Evolutionary conservation across 2,329 filamentous ascomycete species (phyloP).

Genomic region (Rhexocercosporidium sp.): DNA sequence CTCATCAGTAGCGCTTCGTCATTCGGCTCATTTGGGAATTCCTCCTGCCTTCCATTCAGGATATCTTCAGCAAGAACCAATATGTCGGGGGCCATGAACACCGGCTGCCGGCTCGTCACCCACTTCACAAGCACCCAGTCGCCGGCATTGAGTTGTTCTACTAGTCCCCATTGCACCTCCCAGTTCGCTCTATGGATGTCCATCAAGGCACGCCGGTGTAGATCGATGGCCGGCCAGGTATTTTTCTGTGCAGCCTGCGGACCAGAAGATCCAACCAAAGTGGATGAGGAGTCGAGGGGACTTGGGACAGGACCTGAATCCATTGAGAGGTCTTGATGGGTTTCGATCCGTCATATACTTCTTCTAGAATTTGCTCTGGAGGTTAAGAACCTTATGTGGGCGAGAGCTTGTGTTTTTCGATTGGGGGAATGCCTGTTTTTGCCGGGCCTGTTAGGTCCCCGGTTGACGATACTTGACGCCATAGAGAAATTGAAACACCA

Average conservation of each 20-base stretch:
- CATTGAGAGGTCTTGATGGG: too few relatives aligned
- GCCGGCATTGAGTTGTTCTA: not conserved
- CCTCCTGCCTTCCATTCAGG: not conserved
- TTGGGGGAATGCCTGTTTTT: too few relatives aligned
- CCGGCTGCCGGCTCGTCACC: not conserved
- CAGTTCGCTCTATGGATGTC: not conserved
- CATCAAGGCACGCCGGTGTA: not conserved
- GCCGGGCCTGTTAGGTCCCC: too few relatives aligned
- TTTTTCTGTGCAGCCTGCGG: not conserved
- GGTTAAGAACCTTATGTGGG: too few relatives aligned
- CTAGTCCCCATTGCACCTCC: not conserved
- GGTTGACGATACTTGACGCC: too few relatives aligned
- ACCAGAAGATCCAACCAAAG: not conserved
- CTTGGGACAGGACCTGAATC: too few relatives aligned
- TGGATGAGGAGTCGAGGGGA: not conserved
- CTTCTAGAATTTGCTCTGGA: too few relatives aligned
- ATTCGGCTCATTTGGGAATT: too few relatives aligned
- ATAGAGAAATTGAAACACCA: too few relatives aligned
- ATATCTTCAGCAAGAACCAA: not conserved
- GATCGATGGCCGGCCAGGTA: not conserved
- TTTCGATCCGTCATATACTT: too few relatives aligned
- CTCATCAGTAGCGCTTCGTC: not conserved
- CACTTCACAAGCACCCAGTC: conserved; percentile 9
- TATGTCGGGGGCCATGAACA: not conserved
- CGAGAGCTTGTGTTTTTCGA: too few relatives aligned